Percentiles rank a stretch among this genome's conserved stretches.
Conservation (phyloP, 495 filamentous ascomycete genomes). For the Hypoxylon fuscum region DNA sequence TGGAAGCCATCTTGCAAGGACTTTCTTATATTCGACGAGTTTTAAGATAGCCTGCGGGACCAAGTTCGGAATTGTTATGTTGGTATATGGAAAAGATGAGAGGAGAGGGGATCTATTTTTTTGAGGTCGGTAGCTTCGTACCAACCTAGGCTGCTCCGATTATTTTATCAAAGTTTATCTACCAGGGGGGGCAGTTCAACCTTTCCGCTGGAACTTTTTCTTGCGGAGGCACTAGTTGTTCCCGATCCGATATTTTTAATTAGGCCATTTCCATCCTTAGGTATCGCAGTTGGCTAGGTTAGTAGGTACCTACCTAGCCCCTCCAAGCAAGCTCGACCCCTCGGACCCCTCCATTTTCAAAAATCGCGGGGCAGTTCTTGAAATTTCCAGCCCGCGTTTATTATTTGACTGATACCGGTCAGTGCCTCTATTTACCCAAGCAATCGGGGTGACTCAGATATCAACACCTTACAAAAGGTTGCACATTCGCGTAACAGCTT, state of each 20-base stretch:
- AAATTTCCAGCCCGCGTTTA: conserved; percentile 24
- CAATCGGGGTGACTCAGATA: conserved; percentile 28
- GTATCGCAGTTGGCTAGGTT: too few relatives aligned
- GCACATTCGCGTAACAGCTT: too few relatives aligned
- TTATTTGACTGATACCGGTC: too few relatives aligned
- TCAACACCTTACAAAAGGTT: not conserved
- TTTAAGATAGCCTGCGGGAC: not conserved
- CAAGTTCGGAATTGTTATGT: not conserved
- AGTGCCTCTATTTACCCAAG: conserved; percentile 22
- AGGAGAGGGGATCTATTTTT: not conserved
- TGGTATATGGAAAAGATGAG: not conserved
- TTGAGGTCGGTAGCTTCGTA: conserved; percentile 6
- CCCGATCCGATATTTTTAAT: conserved; percentile 30
- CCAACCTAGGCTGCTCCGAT: conserved; percentile 35
- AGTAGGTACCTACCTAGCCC: too few relatives aligned
- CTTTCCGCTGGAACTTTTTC: conserved; percentile 42
- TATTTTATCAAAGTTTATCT: conserved; percentile 35
- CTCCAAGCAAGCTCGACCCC: conserved; percentile 16
- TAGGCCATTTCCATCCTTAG: too few relatives aligned
- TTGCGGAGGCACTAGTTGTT: conserved; percentile 41
- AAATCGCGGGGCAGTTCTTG: conserved; percentile 36
- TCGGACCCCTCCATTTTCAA: conserved; percentile 25
- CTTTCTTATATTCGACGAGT: not conserved
- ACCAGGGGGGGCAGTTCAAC: too few relatives aligned
- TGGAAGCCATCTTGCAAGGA: conserved; percentile 72